Percentiles rank a stretch among this genome's conserved stretches.
These are phyloP conservation scores for Rhodotorula sp. DNA, from an alignment of 1,284 basidiomycete species.

Conservation along the genomic window DNA sequence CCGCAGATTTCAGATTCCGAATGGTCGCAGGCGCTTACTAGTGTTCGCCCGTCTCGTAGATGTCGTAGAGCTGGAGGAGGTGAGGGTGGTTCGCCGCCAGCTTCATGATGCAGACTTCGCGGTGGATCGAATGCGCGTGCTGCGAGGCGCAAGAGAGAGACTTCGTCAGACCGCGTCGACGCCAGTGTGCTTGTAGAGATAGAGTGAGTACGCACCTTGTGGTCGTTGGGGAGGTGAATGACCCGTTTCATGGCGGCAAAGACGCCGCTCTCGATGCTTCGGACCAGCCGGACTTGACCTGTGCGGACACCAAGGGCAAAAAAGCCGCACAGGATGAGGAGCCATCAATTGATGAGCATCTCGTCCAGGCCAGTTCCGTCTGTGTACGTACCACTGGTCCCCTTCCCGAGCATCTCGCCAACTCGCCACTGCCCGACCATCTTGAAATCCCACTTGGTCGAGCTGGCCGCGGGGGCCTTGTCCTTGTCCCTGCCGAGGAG, in stretches of 20 bases:
- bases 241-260: constrained; percentile 50
- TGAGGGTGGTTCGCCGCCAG: constrained; percentile 49
- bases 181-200: no score
- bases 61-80: constrained; percentile 49
- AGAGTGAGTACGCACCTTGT: constrained; percentile 45
- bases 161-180: not conserved
- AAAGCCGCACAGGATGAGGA: no score
- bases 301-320: not conserved
- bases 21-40: constrained; percentile 30
- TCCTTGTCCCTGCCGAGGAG: not conserved
- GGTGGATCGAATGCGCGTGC: constrained; percentile 38
- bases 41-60: constrained; percentile 49
- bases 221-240: constrained; percentile 45
- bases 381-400: constrained; percentile 19
- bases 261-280: constrained; percentile 46
- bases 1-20: not conserved
- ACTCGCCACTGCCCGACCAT: constrained; percentile 35
- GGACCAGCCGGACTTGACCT: constrained; percentile 47
- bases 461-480: not conserved
- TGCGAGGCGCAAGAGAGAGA: not conserved
- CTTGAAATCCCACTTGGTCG: not conserved
- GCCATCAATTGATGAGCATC: no score
- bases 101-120: constrained; percentile 51
- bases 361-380: no score
- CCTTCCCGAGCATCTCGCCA: constrained; percentile 28